phyloP scores from a whole-genome alignment of 1,139 yeast genomes.

The Hyphopichia buzzinii region DNA sequence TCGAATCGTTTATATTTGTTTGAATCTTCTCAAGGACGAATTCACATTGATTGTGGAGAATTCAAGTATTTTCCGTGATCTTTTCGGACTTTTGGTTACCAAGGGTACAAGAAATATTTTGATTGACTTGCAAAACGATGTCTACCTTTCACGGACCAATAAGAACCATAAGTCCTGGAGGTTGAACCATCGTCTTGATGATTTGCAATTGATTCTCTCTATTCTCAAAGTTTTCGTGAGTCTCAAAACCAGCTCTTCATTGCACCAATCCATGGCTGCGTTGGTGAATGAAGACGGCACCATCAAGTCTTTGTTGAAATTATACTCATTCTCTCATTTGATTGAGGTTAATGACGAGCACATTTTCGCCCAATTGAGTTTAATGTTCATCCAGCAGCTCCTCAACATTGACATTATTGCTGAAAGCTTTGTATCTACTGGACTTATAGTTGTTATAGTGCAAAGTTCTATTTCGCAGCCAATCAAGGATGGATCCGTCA shows the following conservation, averaged over 20 bases:
- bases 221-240: conserved; percentile 57
- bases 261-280: conserved; percentile 51
- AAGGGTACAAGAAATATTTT: conserved; percentile 56
- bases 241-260: conserved; percentile 48
- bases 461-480: conserved; percentile 72
- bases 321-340: conserved; percentile 68
- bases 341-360: conserved; percentile 62
- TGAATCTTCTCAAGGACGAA: conserved; percentile 44
- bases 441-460: conserved; percentile 65
- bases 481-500: conserved; percentile 65
- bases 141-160: conserved; percentile 36
- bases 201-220: conserved; percentile 61
- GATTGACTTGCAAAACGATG: conserved; percentile 57
- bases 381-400: conserved; percentile 69
- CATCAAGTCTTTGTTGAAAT: conserved; percentile 57
- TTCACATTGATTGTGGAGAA: conserved; percentile 43
- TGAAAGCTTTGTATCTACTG: conserved; percentile 59
- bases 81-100: conserved; percentile 59
- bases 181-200: conserved; percentile 54
- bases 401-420: conserved; percentile 64
- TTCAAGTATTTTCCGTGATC: conserved; percentile 50
- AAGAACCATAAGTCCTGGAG: conserved; percentile 27
- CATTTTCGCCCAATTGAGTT: conserved; percentile 68
- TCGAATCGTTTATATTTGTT: conserved; percentile 52
- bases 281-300: conserved; percentile 59